Conservation (phyloP, 2,329 filamentous ascomycete genomes). For the Achaetomium macrosporum region DNA sequence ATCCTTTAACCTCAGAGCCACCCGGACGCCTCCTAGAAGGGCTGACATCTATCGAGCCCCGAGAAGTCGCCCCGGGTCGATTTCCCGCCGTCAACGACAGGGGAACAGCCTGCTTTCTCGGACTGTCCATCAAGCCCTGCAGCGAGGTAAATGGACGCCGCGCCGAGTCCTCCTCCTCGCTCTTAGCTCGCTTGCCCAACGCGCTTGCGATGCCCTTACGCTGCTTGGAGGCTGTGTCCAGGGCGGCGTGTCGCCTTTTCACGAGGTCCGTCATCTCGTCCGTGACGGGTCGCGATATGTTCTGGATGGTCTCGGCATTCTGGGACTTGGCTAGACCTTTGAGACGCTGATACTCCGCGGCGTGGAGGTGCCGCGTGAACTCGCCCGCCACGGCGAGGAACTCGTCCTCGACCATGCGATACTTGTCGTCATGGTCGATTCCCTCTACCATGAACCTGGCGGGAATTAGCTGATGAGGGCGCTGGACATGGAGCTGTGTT, state of each 20-base stretch:
- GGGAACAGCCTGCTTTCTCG: slow-evolving; percentile 27
- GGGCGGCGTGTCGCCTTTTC: slow-evolving; percentile 32
- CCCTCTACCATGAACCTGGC: slow-evolving; percentile 59
- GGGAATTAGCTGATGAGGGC: background rate
- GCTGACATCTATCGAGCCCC: background rate
- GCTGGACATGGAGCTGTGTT: background rate
- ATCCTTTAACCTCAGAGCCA: background rate
- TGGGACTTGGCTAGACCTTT: slow-evolving; percentile 51
- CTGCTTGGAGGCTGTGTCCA: slow-evolving; percentile 34
- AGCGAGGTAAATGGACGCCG: slow-evolving; percentile 35
- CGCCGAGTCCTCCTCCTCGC: slow-evolving; percentile 24
- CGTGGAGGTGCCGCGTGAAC: slow-evolving; percentile 70
- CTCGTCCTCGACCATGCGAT: slow-evolving; percentile 81
- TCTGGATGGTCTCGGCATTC: slow-evolving; percentile 46
- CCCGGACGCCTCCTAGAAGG: background rate
- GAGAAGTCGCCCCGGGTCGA: slow-evolving; percentile 1
- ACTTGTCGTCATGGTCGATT: slow-evolving; percentile 62
- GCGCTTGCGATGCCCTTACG: slow-evolving; percentile 26
- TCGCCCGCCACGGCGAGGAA: slow-evolving; percentile 59
- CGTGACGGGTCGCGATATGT: slow-evolving; percentile 48
- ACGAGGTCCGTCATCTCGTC: slow-evolving; percentile 34
- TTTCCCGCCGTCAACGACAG: slow-evolving; percentile 14
- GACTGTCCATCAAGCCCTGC: slow-evolving; percentile 40
- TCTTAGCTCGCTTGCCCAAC: slow-evolving; percentile 14
- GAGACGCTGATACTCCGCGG: slow-evolving; percentile 68